phyloP scores from a whole-genome alignment of 2,329 filamentous ascomycete species.

The Parasarocladium wereldwijsianum region DNA sequence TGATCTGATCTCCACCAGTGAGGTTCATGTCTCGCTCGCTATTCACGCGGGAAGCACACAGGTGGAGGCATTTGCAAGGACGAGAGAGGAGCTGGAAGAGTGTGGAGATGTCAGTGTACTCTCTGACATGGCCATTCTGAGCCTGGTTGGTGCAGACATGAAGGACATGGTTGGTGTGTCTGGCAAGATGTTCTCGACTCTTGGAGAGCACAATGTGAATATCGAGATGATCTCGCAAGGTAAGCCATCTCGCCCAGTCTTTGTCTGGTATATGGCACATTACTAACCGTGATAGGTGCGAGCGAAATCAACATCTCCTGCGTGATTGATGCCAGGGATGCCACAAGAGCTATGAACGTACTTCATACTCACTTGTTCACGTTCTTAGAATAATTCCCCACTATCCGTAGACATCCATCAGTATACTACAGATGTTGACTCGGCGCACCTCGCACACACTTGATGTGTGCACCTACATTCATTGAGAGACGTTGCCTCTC shows the following conservation, averaged over 20 bases:
- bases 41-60: slow-evolving; percentile 65
- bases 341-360: slow-evolving; percentile 87
- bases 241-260: slow-evolving; percentile 24
- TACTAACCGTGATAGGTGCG: slow-evolving; percentile 45
- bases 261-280: not conserved
- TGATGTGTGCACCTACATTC: too few species aligned
- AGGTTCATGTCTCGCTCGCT: slow-evolving; percentile 96
- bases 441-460: too few species aligned
- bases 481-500: too few species aligned
- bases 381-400: slow-evolving; percentile 70
- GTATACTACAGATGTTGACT: too few species aligned
- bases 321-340: slow-evolving; percentile 83
- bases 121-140: slow-evolving; percentile 87
- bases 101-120: slow-evolving; percentile 87
- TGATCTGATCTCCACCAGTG: slow-evolving; percentile 88
- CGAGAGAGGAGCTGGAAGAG: slow-evolving; percentile 57
- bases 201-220: slow-evolving; percentile 89
- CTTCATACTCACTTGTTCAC: slow-evolving; percentile 95
- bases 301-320: slow-evolving; percentile 99
- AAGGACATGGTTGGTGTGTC: slow-evolving; percentile 95
- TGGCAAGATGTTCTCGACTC: slow-evolving; percentile 84
- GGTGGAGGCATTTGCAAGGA: slow-evolving; percentile 48
- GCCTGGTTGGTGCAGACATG: slow-evolving; percentile 87
- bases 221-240: slow-evolving; percentile 99
- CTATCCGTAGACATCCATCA: too few species aligned